Evolutionary conservation across 163 green algal genomes (phyloP).

Genomic region (Smithsoniella earleae): DNA sequence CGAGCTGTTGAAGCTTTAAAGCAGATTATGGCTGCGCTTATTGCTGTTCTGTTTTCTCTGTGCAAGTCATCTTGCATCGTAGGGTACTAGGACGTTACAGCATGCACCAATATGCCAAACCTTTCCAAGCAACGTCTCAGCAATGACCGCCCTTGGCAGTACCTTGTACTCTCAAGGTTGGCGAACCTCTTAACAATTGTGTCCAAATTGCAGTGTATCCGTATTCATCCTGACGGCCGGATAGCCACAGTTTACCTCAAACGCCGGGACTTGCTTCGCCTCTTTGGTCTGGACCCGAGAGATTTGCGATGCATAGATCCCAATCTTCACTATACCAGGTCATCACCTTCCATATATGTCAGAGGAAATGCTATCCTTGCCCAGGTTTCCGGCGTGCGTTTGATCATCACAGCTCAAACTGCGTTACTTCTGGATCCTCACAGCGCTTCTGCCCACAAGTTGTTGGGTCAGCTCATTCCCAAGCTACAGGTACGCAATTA

Average conservation of each 20-base stretch:
- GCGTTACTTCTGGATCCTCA: slow-evolving; percentile 82
- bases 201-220: slow-evolving; percentile 35
- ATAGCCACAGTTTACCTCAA: slow-evolving; percentile 59
- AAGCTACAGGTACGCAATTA: slow-evolving; percentile 39
- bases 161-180: neutral
- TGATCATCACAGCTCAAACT: slow-evolving; percentile 72
- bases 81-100: too few species aligned
- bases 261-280: slow-evolving; percentile 72
- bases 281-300: slow-evolving; percentile 76
- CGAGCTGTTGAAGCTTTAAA: neutral
- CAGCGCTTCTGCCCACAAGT: slow-evolving; percentile 52
- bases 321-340: slow-evolving; percentile 70
- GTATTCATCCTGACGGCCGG: slow-evolving; percentile 52
- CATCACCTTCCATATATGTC: slow-evolving; percentile 68
- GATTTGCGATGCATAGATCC: slow-evolving; percentile 92
- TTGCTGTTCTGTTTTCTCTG: neutral
- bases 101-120: too few species aligned
- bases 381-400: slow-evolving; percentile 82
- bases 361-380: slow-evolving; percentile 89
- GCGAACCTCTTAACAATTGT: neutral
- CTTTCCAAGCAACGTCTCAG: too few species aligned
- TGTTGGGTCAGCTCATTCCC: slow-evolving; percentile 62
- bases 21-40: too few species aligned
- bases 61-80: neutral
- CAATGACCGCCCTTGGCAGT: neutral